phyloP scores from a whole-genome alignment of 2,329 filamentous ascomycete genomes.

The Coniochaeta sp. region DNA sequence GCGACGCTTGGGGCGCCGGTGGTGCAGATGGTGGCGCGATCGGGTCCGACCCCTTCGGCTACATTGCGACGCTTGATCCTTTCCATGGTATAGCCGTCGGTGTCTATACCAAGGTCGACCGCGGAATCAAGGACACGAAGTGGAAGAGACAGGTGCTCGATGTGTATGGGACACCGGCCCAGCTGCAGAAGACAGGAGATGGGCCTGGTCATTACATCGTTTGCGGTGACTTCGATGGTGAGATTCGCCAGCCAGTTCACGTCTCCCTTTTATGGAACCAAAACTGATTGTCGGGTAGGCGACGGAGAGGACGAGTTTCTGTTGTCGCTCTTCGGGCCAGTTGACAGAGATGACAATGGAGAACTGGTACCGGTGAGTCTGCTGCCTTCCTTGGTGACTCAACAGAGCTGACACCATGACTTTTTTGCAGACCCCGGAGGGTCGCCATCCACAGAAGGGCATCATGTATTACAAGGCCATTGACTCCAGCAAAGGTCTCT shows the following conservation, averaged over 20 bases:
- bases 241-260: not conserved
- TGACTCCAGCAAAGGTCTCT: not conserved
- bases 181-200: slow-evolving; percentile 1
- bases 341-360: slow-evolving; percentile 1
- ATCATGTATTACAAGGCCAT: slow-evolving; percentile 4
- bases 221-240: not conserved
- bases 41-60: not conserved
- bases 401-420: not conserved
- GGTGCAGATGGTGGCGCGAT: not conserved
- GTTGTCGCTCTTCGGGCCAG: not conserved
- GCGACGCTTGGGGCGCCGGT: not conserved
- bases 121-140: not conserved
- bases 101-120: not conserved
- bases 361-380: not conserved
- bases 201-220: not conserved
- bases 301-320: slow-evolving; percentile 2
- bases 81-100: slow-evolving; percentile 1
- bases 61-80: not conserved
- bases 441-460: not conserved
- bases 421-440: not conserved
- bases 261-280: not conserved
- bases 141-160: slow-evolving; percentile 2
- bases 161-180: not conserved
- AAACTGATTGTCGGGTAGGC: not conserved
- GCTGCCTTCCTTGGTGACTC: not conserved